Evolutionary conservation across 2,329 filamentous ascomycete genomes (phyloP), one percentile per base, ranked within the genome.

Genomic region (Cladosporium sp.): DNA sequence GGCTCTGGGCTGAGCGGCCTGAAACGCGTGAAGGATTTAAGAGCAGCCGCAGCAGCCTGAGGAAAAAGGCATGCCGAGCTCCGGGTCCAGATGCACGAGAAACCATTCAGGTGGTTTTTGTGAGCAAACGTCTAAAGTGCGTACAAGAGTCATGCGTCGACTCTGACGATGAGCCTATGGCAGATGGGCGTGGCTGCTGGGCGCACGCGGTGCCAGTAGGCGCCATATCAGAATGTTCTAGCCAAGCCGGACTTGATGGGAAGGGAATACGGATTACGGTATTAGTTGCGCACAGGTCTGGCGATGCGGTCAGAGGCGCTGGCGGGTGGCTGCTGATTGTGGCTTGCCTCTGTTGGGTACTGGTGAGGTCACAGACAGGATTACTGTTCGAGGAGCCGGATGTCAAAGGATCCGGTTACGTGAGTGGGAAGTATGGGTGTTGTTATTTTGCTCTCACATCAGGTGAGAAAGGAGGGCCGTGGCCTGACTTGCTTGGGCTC

Each of bases 281-380:
- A 50, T 50, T 36, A 9, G 30, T 37, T 22, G 47, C 22, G 47
- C 47, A 37, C 30, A 22, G 19, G 11, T 43, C 17, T 19, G 1
- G 19, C 19, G 37, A 55, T 43, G 38, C 38, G 28, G 51, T 55
- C 38, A 55, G 51, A 43, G 51, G 38, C 37, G 37, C 42, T 34
- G 22, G 17, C 39, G 38, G 51, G 51, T 55, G 39, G 51, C 51
- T 55, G 51, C 51, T 42, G 39, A 36, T 55, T 55, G 51, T 55
- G 51, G 51, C 51, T 54, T 51, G 17, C 30, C 17, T 20, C 22
- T 47, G 12, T n/a, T 39, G 37, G 37, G 14, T 17, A 39, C 14
- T 30, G 38, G 38, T 55, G 39, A 45, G 51, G 51, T 55, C 51
- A 55, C 39, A 38, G 20, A n/a, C 25, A n/a, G 38, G 14, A 37